Percentiles rank a stretch among this genome's conserved stretches.
phyloP scores from a whole-genome alignment of 371 early-diverging fungal genomes.

The Dichotomocladium elegans region DNA sequence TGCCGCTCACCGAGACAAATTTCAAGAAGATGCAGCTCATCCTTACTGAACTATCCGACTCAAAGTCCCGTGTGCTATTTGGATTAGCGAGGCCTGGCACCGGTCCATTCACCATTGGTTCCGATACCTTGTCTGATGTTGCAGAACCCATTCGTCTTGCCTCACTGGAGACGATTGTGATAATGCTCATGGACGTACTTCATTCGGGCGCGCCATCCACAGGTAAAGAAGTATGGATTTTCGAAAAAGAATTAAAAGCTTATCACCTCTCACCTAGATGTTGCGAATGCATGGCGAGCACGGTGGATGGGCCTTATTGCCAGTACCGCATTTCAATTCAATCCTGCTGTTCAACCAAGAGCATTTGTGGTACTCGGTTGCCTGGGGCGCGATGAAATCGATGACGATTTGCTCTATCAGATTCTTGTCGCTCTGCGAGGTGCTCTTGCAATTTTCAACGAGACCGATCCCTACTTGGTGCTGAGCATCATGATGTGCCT shows the following conservation, averaged over 20 bases:
- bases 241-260: neutral
- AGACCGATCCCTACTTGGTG: constrained; percentile 73
- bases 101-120: constrained; percentile 65
- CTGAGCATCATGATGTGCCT: constrained; percentile 85
- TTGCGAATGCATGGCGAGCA: constrained; percentile 80
- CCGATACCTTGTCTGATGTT: constrained; percentile 63
- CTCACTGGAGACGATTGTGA: constrained; percentile 78
- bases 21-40: constrained; percentile 56
- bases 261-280: too few relatives aligned
- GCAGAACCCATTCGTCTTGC: constrained; percentile 68
- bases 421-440: constrained; percentile 84
- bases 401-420: constrained; percentile 85
- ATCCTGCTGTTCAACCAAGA: constrained; percentile 90
- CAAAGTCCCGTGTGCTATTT: constrained; percentile 76
- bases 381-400: constrained; percentile 82
- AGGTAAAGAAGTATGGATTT: constrained; percentile 35
- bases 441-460: constrained; percentile 80
- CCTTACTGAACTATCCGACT: constrained; percentile 71
- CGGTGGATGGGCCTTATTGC: constrained; percentile 91
- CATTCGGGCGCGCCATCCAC: constrained; percentile 71
- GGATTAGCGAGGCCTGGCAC: constrained; percentile 70
- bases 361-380: constrained; percentile 90
- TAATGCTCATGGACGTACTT: constrained; percentile 77
- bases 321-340: constrained; percentile 89
- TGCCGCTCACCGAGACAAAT: constrained; percentile 63